Conservation (phyloP, 78 protist species). For the Isochrysis galbana region DNA sequence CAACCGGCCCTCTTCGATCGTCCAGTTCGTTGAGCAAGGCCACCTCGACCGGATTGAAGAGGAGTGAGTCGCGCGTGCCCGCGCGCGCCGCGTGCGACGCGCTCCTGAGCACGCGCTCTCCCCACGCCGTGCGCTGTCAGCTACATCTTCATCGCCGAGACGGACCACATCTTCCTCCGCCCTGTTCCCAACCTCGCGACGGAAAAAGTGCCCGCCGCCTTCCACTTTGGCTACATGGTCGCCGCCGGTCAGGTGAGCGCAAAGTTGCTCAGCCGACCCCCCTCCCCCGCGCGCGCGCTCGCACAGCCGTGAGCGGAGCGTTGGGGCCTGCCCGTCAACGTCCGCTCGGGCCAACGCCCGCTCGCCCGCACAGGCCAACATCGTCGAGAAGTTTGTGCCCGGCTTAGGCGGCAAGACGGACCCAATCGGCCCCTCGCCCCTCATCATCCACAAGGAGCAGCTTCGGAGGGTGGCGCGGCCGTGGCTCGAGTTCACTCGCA, state of each 20-base stretch:
- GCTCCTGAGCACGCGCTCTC: too few relatives aligned
- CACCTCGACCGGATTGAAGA: neutral
- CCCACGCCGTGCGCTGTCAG: too few relatives aligned
- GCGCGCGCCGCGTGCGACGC: too few relatives aligned
- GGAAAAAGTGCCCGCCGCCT: neutral
- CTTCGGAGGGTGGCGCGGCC: neutral
- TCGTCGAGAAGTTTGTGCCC: neutral
- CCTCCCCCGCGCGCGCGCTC: neutral
- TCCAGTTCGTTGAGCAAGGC: neutral
- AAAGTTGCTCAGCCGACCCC: neutral
- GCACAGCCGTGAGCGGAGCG: neutral
- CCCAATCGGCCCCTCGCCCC: neutral
- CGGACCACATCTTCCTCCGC: neutral
- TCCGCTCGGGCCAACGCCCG: neutral
- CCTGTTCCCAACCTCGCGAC: neutral
- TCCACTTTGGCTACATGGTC: constrained; percentile 7
- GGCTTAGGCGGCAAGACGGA: neutral
- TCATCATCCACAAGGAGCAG: neutral
- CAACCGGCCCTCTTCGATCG: neutral
- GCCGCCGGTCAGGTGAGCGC: neutral
- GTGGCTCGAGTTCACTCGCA: neutral
- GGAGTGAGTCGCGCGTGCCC: too few relatives aligned
- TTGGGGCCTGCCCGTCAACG: neutral
- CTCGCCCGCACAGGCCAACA: neutral
- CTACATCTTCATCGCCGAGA: constrained; percentile 8